Evolutionary conservation across 2,329 filamentous ascomycete species (phyloP).

Genomic region (Bertia moriformis): DNA sequence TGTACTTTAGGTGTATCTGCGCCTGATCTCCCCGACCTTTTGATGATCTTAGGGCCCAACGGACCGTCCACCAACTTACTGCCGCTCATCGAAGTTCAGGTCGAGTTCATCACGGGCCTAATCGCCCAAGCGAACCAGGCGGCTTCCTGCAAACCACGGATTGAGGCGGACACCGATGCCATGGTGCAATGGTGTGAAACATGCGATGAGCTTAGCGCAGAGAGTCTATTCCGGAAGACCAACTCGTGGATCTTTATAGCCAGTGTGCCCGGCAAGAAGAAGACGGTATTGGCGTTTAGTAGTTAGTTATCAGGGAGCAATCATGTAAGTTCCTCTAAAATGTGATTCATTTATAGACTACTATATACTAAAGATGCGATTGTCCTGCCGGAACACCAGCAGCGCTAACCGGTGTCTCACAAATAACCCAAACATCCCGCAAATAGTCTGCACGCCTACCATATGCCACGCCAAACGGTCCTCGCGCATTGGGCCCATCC

Average conservation of each 20-base stretch:
- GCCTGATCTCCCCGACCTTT: constrained; percentile 25
- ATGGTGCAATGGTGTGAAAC: constrained; percentile 10
- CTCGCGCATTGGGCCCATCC: constrained; percentile 82
- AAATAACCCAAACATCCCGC: constrained; percentile 72
- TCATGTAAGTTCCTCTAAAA: too few relatives aligned
- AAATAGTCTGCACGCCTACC: constrained; percentile 58
- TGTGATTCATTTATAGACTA: too few relatives aligned
- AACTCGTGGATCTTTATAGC: constrained; percentile 14
- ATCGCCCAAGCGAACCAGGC: constrained; percentile 6
- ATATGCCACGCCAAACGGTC: constrained; percentile 70
- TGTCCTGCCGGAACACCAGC: constrained; percentile 82
- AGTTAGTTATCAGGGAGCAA: too few relatives aligned
- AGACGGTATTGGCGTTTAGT: background rate
- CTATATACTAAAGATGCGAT: constrained; percentile 48
- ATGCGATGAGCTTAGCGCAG: constrained; percentile 9
- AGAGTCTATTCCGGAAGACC: constrained; percentile 11
- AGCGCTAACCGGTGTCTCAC: constrained; percentile 74
- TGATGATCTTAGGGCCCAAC: constrained; percentile 22
- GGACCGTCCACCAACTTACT: constrained; percentile 22
- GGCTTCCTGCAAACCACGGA: constrained; percentile 4
- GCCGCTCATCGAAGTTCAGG: constrained; percentile 17
- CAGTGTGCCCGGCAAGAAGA: constrained; percentile 7
- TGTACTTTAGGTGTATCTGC: constrained; percentile 22
- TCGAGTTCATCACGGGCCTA: constrained; percentile 12
- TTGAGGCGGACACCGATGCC: constrained; percentile 11